Conservation (phyloP, 768 basidiomycete species). For the Boletellus sp. region DNA sequence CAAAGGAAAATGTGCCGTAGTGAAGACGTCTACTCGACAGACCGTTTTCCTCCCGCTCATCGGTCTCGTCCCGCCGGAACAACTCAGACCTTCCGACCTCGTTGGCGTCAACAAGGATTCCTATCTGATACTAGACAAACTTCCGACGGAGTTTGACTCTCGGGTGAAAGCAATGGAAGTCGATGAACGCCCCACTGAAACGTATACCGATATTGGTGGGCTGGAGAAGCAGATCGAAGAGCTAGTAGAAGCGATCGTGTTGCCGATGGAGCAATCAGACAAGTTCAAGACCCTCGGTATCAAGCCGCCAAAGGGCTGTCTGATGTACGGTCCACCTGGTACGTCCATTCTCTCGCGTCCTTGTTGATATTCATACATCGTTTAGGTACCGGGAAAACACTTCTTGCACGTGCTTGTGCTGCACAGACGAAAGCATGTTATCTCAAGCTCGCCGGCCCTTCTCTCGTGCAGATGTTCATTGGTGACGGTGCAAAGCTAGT, state of each 20-base stretch:
- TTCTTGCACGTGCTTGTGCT: conserved; percentile 95
- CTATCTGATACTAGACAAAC: conserved; percentile 91
- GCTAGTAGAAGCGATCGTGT: conserved; percentile 93
- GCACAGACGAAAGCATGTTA: conserved; percentile 98
- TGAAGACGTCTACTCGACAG: conserved; percentile 98
- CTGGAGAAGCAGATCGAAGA: conserved; percentile 99
- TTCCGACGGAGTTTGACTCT: conserved; percentile 96
- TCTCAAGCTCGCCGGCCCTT: conserved; percentile 95
- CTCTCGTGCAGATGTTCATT: conserved; percentile 99
- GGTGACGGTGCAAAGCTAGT: conserved; percentile 99
- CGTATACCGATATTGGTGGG: conserved; percentile 96
- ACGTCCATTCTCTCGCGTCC: conserved; percentile 6
- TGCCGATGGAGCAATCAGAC: conserved; percentile 98
- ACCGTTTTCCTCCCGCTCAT: conserved; percentile 98
- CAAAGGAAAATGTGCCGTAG: conserved; percentile 96
- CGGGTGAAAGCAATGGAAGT: conserved; percentile 99
- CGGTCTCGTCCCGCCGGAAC: conserved; percentile 90
- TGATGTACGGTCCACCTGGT: conserved; percentile 99
- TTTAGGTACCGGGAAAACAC: conserved; percentile 91
- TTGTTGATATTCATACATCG: neutral
- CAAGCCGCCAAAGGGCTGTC: conserved; percentile 92
- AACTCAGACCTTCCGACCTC: conserved; percentile 87
- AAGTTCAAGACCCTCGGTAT: conserved; percentile 99
- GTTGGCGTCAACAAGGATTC: conserved; percentile 99
- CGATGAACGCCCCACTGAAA: conserved; percentile 95